These are phyloP conservation scores for Rhizopus delemar DNA, from an alignment of 371 early-diverging fungal genomes.

Conservation along the genomic window DNA sequence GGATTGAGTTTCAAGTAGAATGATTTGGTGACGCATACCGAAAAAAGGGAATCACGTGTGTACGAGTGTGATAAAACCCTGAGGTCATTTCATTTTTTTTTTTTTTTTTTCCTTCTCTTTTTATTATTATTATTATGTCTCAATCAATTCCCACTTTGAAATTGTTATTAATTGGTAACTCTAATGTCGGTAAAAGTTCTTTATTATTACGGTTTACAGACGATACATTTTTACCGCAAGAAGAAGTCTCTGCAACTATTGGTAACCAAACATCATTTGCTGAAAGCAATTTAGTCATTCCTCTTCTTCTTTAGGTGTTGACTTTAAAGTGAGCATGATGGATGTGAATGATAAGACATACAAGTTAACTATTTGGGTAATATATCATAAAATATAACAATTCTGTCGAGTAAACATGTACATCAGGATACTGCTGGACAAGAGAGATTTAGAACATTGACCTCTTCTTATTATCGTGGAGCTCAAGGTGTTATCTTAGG, in stretches of 20 bases:
- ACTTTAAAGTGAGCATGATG: conserved; percentile 98
- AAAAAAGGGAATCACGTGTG: neutral
- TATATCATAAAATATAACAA: too few relatives aligned
- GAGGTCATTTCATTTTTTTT: neutral
- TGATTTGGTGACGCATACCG: too few relatives aligned
- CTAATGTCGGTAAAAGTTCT: conserved; percentile 98
- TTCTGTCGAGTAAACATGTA: too few relatives aligned
- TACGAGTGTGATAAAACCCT: neutral
- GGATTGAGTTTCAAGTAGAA: too few relatives aligned
- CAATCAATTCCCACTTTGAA: conserved; percentile 78
- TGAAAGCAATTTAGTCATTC: neutral
- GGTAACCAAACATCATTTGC: conserved; percentile 48
- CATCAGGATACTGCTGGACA: conserved; percentile 93
- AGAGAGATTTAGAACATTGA: conserved; percentile 99
- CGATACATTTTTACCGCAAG: conserved; percentile 83
- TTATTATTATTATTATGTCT: conserved; percentile 3
- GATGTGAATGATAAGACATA: conserved; percentile 87
- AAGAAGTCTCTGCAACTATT: conserved; percentile 91
- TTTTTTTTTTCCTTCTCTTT: neutral
- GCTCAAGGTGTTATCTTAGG: conserved; percentile 98
- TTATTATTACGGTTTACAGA: conserved; percentile 97
- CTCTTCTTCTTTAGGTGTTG: conserved; percentile 78
- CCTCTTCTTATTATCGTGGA: conserved; percentile 98
- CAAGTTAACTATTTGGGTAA: conserved; percentile 66
- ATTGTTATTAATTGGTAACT: conserved; percentile 97